Evolutionary conservation across 192 early-diverging fungal species (phyloP), one percentile per base, ranked within the genome.

Genomic region (Backusella tuberculispora): DNA sequence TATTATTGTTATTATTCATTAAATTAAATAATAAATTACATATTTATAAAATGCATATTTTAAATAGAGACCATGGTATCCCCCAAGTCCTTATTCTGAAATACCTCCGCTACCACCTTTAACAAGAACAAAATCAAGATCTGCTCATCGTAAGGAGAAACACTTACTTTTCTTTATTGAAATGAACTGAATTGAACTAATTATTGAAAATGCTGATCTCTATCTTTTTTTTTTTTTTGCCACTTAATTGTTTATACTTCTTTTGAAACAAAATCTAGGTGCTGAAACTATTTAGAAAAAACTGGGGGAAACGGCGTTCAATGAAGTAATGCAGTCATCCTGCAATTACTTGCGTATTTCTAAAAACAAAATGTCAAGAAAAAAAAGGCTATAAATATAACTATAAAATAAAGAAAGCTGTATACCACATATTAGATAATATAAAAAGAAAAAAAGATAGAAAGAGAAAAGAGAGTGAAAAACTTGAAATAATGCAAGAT

Each of bases 61-160:
- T 9, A 38, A 40, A 48, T 66, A 78, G 76, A 66, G 75, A 29
- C 79, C 79, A 40, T 80, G 79, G 79, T 73, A 76, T 26, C 79
- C 79, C 42, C 79, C 79, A 43, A 80, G 72, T 69, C 79, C 79
- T 14, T 71, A 80, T 66, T 76, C 68, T 26, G 50, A 70, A 46
- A 69, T 69, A 43, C 79, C 79, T 10, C 48, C 50, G 19, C 47
- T 76, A 13, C 79, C 74, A 45, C 79, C 79, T 10, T 46, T 80
- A 21, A 66, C 64, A 19, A 48, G 68, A 44, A 65, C 79, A 45
- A 72, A 76, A 45, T 48, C 60, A 74, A 63, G 44, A 79, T 71
- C 56, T 26, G 63, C 42, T 19, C 53, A 24, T 60, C 53, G 53
- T 60, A 60, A 60, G 53, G 50, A 9, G 50, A 53, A 21, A 0